Percentiles rank a stretch among this genome's conserved stretches.
phyloP scores from a whole-genome alignment of 805 yeast species.

The Kuraishia cidri region DNA sequence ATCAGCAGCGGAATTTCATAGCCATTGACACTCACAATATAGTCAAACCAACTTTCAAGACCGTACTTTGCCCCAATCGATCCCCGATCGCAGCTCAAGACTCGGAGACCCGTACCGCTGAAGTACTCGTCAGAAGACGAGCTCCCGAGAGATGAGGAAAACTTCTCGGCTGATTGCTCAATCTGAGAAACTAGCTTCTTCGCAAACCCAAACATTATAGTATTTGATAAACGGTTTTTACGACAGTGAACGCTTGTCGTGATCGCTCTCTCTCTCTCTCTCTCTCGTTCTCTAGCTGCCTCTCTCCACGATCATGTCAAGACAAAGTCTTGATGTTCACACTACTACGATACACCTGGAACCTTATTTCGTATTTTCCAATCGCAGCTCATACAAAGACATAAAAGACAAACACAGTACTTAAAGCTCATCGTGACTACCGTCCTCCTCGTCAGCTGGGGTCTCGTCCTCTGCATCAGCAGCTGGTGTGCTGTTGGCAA shows the following conservation, averaged over 20 bases:
- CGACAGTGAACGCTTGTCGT: no score
- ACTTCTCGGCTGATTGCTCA: slow-evolving; percentile 22
- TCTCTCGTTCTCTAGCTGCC: no score
- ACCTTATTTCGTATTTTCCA: no score
- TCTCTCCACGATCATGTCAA: no score
- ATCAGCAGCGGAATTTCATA: slow-evolving; percentile 35
- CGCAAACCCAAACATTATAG: slow-evolving; percentile 42
- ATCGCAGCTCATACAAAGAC: no score
- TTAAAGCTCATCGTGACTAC: slow-evolving; percentile 9
- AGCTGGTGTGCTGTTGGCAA: slow-evolving; percentile 1
- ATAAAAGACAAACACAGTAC: neutral
- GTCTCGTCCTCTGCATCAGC: slow-evolving; percentile 9
- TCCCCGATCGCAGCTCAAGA: slow-evolving; percentile 35
- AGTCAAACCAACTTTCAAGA: slow-evolving; percentile 84
- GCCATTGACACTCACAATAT: slow-evolving; percentile 71
- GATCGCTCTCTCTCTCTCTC: no score
- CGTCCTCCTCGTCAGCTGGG: slow-evolving; percentile 19
- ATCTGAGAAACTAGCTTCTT: slow-evolving; percentile 40
- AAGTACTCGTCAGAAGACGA: slow-evolving; percentile 17
- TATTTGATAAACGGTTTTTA: no score
- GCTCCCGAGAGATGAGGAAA: slow-evolving; percentile 21
- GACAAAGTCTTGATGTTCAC: no score
- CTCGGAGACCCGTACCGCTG: slow-evolving; percentile 44
- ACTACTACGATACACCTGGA: no score
- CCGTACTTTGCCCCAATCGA: slow-evolving; percentile 43